Percentiles rank a stretch among this genome's conserved stretches.
Evolutionary conservation across 345 rosid species (phyloP).

Genomic region (Melaleuca quinquenervia): DNA sequence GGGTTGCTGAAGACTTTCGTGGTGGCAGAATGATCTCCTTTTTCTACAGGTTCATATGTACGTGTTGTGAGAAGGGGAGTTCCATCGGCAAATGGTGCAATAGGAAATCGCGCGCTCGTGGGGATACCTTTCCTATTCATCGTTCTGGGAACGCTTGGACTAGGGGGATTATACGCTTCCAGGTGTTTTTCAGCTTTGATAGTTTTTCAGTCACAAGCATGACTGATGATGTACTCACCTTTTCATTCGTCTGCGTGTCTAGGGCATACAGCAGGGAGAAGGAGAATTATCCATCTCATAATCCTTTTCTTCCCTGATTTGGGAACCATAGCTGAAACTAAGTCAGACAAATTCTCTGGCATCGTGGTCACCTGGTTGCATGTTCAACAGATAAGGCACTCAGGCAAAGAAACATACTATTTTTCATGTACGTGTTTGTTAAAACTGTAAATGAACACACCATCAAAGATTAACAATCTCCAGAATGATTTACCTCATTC

Average conservation of each 20-base stretch:
- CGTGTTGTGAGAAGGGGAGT: conserved; percentile 68
- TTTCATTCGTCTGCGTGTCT: not conserved
- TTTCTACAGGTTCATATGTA: conserved; percentile 27
- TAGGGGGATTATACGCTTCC: conserved; percentile 58
- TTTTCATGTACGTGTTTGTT: not conserved
- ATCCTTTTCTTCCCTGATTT: conserved; percentile 77
- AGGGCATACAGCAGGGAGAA: conserved; percentile 77
- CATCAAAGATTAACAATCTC: not conserved
- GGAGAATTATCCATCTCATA: conserved; percentile 56
- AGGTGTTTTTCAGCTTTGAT: conserved; percentile 23
- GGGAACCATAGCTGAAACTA: not conserved
- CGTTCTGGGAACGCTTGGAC: conserved; percentile 57
- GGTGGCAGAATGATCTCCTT: not conserved
- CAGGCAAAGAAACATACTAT: not conserved
- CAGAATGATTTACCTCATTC: not conserved
- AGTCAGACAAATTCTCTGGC: not conserved
- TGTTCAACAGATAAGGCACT: not conserved
- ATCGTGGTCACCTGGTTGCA: not conserved
- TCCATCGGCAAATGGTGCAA: conserved; percentile 36
- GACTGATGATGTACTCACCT: not conserved
- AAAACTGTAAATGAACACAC: not conserved
- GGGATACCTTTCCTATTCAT: conserved; percentile 51
- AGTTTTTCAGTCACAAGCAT: not conserved
- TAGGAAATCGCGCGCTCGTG: conserved; percentile 42
- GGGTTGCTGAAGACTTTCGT: not conserved